These are phyloP conservation scores for Pyrenophora teres DNA, from an alignment of 2,329 filamentous ascomycete genomes.

Conservation along the genomic window DNA sequence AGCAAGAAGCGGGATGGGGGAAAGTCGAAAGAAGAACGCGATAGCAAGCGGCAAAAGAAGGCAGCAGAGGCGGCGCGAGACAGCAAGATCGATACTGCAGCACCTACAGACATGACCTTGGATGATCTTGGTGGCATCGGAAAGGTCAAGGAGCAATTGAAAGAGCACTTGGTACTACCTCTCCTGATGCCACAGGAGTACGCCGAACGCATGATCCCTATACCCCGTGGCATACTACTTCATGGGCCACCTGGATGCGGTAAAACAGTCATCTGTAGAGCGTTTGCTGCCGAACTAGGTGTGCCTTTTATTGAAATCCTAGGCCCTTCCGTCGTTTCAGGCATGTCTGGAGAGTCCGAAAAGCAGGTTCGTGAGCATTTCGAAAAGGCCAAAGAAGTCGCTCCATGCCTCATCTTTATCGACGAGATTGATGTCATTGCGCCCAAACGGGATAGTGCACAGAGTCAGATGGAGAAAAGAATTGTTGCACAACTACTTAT, in stretches of 20 bases:
- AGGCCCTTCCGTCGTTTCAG: slow-evolving; percentile 78
- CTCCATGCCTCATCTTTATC: slow-evolving; percentile 88
- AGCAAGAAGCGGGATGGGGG: slow-evolving; percentile 51
- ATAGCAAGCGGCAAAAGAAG: slow-evolving; percentile 66
- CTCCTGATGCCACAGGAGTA: slow-evolving; percentile 71
- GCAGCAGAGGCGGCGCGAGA: slow-evolving; percentile 35
- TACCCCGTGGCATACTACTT: slow-evolving; percentile 74
- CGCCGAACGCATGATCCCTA: slow-evolving; percentile 66
- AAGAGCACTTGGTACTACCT: slow-evolving; percentile 73
- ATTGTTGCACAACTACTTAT: slow-evolving; percentile 82
- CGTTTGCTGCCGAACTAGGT: slow-evolving; percentile 74
- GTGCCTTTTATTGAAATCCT: slow-evolving; percentile 83
- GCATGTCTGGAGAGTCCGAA: slow-evolving; percentile 88
- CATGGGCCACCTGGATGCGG: slow-evolving; percentile 86
- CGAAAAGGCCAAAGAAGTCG: slow-evolving; percentile 82
- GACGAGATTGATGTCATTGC: slow-evolving; percentile 92
- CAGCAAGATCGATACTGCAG: slow-evolving; percentile 62
- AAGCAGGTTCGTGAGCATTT: slow-evolving; percentile 84
- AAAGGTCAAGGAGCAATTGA: slow-evolving; percentile 69
- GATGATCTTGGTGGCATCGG: slow-evolving; percentile 78
- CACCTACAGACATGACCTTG: slow-evolving; percentile 70
- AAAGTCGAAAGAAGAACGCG: slow-evolving; percentile 68
- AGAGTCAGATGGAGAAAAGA: slow-evolving; percentile 86
- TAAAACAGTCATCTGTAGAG: slow-evolving; percentile 83
- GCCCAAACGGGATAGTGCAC: slow-evolving; percentile 79